These are phyloP conservation scores for Didymella exigua DNA, from an alignment of 2,329 filamentous ascomycete genomes.

Conservation along the genomic window DNA sequence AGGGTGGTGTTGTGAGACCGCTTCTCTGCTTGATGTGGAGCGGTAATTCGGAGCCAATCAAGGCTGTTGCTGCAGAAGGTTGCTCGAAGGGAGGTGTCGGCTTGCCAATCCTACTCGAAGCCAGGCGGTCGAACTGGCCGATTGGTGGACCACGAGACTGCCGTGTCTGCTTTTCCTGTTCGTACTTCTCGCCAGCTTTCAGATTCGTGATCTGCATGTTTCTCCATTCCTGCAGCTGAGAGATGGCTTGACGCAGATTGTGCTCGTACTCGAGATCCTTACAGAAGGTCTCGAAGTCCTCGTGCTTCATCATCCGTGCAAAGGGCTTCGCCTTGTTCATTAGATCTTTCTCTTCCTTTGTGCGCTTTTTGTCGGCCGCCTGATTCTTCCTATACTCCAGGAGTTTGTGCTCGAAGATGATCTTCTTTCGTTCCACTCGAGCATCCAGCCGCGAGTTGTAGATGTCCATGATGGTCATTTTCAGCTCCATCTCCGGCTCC, in stretches of 20 bases:
- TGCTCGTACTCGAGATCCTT: slow-evolving; percentile 88
- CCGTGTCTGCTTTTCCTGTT: slow-evolving; percentile 80
- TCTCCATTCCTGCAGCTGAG: slow-evolving; percentile 93
- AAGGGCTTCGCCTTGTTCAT: slow-evolving; percentile 95
- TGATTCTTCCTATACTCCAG: slow-evolving; percentile 93
- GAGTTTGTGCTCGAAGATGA: slow-evolving; percentile 93
- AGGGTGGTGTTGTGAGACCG: slow-evolving; percentile 50
- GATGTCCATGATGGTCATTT: slow-evolving; percentile 97
- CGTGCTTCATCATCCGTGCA: slow-evolving; percentile 92
- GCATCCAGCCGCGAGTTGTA: slow-evolving; percentile 93
- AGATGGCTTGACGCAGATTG: slow-evolving; percentile 86
- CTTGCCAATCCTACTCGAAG: slow-evolving; percentile 71
- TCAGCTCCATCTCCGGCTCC: slow-evolving; percentile 95
- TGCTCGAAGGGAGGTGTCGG: slow-evolving; percentile 68
- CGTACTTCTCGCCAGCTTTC: slow-evolving; percentile 87
- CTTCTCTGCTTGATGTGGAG: slow-evolving; percentile 58
- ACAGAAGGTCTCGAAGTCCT: slow-evolving; percentile 85
- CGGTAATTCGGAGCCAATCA: slow-evolving; percentile 80
- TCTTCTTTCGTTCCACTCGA: slow-evolving; percentile 91
- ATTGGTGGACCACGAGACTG: slow-evolving; percentile 70
- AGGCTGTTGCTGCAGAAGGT: slow-evolving; percentile 73
- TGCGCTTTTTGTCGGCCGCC: slow-evolving; percentile 88
- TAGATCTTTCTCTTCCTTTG: slow-evolving; percentile 91
- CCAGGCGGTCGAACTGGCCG: slow-evolving; percentile 84
- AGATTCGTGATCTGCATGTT: slow-evolving; percentile 82